Evolutionary conservation across 2,329 filamentous ascomycete species (phyloP), one percentile per base, ranked within the genome.

Genomic region (Penicillium sp.): DNA sequence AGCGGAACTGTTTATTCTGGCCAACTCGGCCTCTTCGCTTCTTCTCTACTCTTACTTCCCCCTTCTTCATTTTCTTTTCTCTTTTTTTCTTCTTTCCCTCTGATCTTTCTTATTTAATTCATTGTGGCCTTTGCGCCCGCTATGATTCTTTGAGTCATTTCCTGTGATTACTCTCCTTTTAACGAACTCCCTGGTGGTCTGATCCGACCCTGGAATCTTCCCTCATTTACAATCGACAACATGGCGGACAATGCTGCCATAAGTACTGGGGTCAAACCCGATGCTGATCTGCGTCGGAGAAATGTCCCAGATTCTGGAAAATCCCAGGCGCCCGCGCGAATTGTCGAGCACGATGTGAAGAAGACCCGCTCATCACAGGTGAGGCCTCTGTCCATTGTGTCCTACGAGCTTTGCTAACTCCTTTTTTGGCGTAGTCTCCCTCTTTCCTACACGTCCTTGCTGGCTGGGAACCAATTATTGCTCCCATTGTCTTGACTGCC

Each of bases 401-500:
- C 31, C 4, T 31, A 35, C 27, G 23, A 16, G 14, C n/a, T 14
- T 18, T 18, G 16, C 48, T 52, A 45, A 51, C 31, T 16, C 18
- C 11, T 18, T 8, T 11, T 18, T 10, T 32, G 6, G 41, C 23
- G 9, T 43, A 72, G 68, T 56, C 63, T 14, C 58, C 61, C 37
- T 63, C 67, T 28, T 61, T 73, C 40, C 48, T 70, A 23, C 61
- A 68, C 38, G 57, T 65, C 26, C 61, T 76, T n/a, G 77, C 81
- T 61, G 73, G 78, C 46, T 81, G 76, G 66, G 81, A 85, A 61
- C 79, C 75, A 54, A 69, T 84, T 51, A 75, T 82, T 65, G 80
- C 79, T n/a, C 81, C 81, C 35, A 64, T 84, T 40, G 66, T 85
- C 54, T 80, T 85, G 61, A 85, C 81, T 26, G 73, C 74, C 36